phyloP scores from a whole-genome alignment of 352 stramenopile genomes.

The Pythium diclinum region DNA sequence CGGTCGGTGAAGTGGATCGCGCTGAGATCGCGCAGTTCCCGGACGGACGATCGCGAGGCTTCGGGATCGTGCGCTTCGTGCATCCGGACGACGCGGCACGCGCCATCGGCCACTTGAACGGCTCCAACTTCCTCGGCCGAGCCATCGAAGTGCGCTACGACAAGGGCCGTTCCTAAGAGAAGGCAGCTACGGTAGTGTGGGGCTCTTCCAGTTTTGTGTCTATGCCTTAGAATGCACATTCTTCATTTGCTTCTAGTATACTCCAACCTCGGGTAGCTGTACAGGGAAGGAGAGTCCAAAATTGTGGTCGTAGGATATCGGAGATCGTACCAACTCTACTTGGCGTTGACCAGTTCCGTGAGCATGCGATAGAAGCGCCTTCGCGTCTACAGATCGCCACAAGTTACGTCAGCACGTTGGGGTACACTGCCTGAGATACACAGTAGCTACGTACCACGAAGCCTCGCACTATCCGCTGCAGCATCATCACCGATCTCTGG shows the following conservation, averaged over 20 bases:
- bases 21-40: slow-evolving; percentile 52
- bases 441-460: slow-evolving; percentile 8
- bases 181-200: background rate
- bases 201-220: slow-evolving; percentile 9
- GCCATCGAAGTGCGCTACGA: slow-evolving; percentile 69
- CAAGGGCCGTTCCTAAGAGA: slow-evolving; percentile 23
- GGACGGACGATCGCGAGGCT: slow-evolving; percentile 64
- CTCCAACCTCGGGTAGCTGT: background rate
- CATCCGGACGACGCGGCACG: slow-evolving; percentile 42
- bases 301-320: background rate
- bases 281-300: background rate
- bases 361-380: slow-evolving; percentile 40
- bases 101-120: slow-evolving; percentile 69
- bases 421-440: background rate
- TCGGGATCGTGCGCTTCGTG: slow-evolving; percentile 67
- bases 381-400: slow-evolving; percentile 26
- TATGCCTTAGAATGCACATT: slow-evolving; percentile 2
- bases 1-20: slow-evolving; percentile 64
- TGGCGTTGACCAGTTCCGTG: slow-evolving; percentile 33
- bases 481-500: slow-evolving; percentile 10
- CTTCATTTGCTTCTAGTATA: background rate
- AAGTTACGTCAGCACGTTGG: background rate
- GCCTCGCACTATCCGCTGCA: slow-evolving; percentile 18
- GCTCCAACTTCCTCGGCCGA: slow-evolving; percentile 59
- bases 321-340: background rate